Evolutionary conservation across 768 basidiomycete genomes (phyloP).

Genomic region (Podaxis sp.): DNA sequence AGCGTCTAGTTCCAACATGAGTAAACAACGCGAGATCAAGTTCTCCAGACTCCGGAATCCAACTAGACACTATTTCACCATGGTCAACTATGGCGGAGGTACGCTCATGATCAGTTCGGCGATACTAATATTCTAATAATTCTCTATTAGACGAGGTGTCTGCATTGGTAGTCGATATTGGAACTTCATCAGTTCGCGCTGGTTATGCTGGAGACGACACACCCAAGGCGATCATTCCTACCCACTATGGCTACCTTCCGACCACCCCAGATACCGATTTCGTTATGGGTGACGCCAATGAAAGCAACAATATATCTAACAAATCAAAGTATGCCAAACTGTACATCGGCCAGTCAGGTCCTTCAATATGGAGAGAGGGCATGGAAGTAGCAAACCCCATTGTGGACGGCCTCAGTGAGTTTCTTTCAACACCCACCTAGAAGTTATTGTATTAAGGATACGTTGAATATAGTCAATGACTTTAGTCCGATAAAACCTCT

Average conservation of each 20-base stretch:
- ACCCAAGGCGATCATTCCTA: conserved; percentile 89
- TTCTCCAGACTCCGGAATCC: not conserved
- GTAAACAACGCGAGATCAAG: conserved; percentile 21
- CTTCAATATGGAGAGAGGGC: conserved; percentile 84
- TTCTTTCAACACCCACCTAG: not conserved
- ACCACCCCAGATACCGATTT: conserved; percentile 48
- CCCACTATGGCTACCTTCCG: conserved; percentile 78
- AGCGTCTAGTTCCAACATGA: conserved; percentile 26
- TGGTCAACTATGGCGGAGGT: conserved; percentile 92
- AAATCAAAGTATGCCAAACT: conserved; percentile 55
- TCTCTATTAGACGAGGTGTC: conserved; percentile 83
- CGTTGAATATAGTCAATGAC: conserved; percentile 55
- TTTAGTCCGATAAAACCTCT: conserved; percentile 73
- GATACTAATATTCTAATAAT: not conserved
- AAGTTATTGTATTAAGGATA: not conserved
- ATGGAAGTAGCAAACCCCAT: conserved; percentile 89
- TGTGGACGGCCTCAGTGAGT: conserved; percentile 80
- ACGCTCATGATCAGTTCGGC: conserved; percentile 23
- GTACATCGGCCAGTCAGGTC: conserved; percentile 85
- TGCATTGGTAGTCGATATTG: conserved; percentile 94
- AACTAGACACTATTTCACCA: conserved; percentile 25
- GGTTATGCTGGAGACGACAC: conserved; percentile 98
- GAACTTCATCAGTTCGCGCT: conserved; percentile 84
- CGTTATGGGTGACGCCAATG: conserved; percentile 48
- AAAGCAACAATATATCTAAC: conserved; percentile 31